Evolutionary conservation across 495 filamentous ascomycete genomes (phyloP).

Genomic region (Echria macrotheca): DNA sequence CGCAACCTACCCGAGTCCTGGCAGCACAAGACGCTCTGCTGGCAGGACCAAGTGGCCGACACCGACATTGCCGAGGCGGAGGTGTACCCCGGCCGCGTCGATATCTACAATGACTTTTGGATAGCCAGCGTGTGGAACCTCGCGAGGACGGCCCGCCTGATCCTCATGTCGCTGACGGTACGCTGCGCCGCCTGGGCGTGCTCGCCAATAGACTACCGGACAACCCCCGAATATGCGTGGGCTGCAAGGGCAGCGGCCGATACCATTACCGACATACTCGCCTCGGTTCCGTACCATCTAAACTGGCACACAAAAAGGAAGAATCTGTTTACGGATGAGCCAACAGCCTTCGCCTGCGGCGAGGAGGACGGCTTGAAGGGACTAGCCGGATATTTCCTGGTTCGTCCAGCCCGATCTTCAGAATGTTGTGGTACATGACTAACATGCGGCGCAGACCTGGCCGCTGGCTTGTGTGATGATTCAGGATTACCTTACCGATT

Average conservation of each 20-base stretch:
- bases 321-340: slow-evolving; percentile 12
- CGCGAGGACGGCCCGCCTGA: slow-evolving; percentile 38
- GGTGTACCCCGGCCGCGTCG: slow-evolving; percentile 47
- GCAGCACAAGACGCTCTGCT: slow-evolving; percentile 37
- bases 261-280: slow-evolving; percentile 45
- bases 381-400: slow-evolving; percentile 42
- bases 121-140: slow-evolving; percentile 44
- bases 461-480: slow-evolving; percentile 35
- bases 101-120: slow-evolving; percentile 48
- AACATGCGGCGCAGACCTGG: too few species aligned
- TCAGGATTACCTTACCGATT: slow-evolving; percentile 45
- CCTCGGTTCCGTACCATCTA: slow-evolving; percentile 47
- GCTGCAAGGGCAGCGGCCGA: slow-evolving; percentile 35
- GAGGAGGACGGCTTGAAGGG: slow-evolving; percentile 34
- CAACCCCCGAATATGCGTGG: slow-evolving; percentile 47
- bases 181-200: slow-evolving; percentile 49
- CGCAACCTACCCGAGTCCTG: slow-evolving; percentile 34
- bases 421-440: too few species aligned
- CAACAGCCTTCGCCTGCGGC: slow-evolving; percentile 34
- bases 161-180: slow-evolving; percentile 39
- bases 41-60: slow-evolving; percentile 34
- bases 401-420: too few species aligned
- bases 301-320: slow-evolving; percentile 37
- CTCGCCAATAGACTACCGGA: slow-evolving; percentile 47
- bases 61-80: slow-evolving; percentile 38